Evolutionary conservation across 805 yeast genomes (phyloP), one percentile per base, ranked within the genome.

Genomic region (Zygosaccharomyces gambellarensis): DNA sequence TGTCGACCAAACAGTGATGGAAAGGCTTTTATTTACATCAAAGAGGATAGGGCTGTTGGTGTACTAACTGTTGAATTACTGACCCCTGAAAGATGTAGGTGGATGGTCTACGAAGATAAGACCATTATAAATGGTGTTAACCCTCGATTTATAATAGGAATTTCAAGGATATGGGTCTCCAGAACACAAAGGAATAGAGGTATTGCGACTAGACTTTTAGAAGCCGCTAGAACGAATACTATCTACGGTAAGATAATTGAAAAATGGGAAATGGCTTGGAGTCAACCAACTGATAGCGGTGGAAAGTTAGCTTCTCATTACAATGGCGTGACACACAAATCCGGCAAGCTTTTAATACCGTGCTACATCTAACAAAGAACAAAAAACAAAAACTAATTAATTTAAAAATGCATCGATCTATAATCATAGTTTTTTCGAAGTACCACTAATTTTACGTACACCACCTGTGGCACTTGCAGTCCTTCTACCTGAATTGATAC

Each of bases 261-360:
- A 2, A 75, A 65, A 48, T 55, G 52, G 12, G 74, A 79, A 50
- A 62, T 85, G 17, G 86, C 82, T 0, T 85, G 87, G 79, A 81
- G 87, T 39, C 92, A 85, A 61, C 90, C 90, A 0, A 80, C 86
- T 50, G 77, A 73, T 44, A 73, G 76, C 49, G 92, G 92, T 0
- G 80, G 81, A 1, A 72, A 74, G 49, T 69, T 84, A 29, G 88
- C 90, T 0, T 63, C 62, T 30, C 66, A 60, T 28, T 83, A 79
- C 59, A 82, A 80, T 58, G 81, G 84, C 0, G 78, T 76, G 0
- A 63, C 49, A 25, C 88, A 83, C 59, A 59, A 57, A 29, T 64
- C 69, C 8, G 69, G 69, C 4, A 62, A 63, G 54, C 39, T 62
- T 6, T 49, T 66, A 25, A 47, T 66, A 32, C 71, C 69, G 1